These are phyloP conservation scores for Umbelopsis ramanniana DNA, from an alignment of 192 early-diverging fungal species.

Conservation along the genomic window DNA sequence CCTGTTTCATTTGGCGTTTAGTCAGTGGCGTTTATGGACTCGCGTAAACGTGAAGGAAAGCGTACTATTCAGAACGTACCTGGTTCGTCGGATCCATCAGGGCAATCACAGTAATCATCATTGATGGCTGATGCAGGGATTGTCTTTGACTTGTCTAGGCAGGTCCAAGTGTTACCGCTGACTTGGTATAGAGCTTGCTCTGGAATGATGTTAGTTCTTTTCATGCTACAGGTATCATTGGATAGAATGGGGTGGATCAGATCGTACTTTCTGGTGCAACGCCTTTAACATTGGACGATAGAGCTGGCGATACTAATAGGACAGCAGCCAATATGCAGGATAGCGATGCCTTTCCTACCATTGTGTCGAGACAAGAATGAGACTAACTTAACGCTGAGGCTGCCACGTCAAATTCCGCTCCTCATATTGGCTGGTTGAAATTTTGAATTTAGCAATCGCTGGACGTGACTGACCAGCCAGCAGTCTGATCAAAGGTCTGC, in stretches of 20 bases:
- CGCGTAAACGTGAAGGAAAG: not conserved
- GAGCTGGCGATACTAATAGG: conserved; percentile 4
- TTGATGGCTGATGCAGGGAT: conserved; percentile 82
- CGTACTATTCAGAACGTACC: conserved; percentile 46
- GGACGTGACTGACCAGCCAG: too few relatives aligned
- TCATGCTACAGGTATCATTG: not conserved
- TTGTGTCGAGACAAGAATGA: not conserved
- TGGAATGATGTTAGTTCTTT: not conserved
- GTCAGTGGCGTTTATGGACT: not conserved
- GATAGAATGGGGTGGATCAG: not conserved
- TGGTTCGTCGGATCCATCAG: conserved; percentile 94
- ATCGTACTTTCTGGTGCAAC: conserved; percentile 32
- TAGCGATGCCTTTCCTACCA: conserved; percentile 9
- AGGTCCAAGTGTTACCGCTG: conserved; percentile 55
- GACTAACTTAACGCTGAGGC: not conserved
- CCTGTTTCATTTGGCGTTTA: conserved; percentile 48
- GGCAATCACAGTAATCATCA: conserved; percentile 98
- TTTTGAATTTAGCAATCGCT: too few relatives aligned
- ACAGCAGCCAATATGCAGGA: conserved; percentile 27
- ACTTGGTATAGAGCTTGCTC: conserved; percentile 21
- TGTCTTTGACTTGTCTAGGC: conserved; percentile 71
- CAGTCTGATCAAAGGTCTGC: too few relatives aligned
- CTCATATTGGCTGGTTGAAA: not conserved
- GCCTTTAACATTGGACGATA: conserved; percentile 19
- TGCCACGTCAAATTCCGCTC: conserved; percentile 15